Evolutionary conservation across 2,329 filamentous ascomycete genomes (phyloP).

Genomic region (Alternaria gaisen): DNA sequence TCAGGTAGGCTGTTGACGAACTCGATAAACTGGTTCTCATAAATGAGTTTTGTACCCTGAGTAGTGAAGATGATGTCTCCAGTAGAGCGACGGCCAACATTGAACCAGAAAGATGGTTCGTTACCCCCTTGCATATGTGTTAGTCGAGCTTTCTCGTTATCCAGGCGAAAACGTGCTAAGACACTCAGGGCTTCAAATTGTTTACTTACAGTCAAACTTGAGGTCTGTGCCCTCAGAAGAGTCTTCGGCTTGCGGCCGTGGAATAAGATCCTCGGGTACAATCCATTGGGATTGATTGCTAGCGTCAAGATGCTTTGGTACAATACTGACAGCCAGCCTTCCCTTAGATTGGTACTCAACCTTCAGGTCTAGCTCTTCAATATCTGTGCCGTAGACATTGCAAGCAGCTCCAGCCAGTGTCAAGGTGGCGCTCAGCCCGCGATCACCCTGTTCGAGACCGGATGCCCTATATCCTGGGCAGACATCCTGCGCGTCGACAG

Average conservation of each 20-base stretch:
- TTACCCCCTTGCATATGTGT: conserved; percentile 58
- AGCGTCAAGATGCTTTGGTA: conserved; percentile 68
- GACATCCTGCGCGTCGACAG: conserved; percentile 68
- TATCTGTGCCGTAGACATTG: conserved; percentile 80
- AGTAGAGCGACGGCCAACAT: conserved; percentile 64
- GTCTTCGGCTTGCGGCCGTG: conserved; percentile 61
- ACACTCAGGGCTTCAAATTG: not conserved
- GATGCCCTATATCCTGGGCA: conserved; percentile 70
- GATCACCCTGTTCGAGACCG: conserved; percentile 55
- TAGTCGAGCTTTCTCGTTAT: not conserved
- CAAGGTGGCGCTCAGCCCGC: conserved; percentile 63
- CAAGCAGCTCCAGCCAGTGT: conserved; percentile 65
- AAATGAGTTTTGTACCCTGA: conserved; percentile 70
- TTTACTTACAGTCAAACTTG: conserved; percentile 53
- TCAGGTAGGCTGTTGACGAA: conserved; percentile 72
- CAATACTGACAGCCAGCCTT: conserved; percentile 75
- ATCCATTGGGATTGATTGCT: conserved; percentile 73
- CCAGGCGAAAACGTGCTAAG: not conserved
- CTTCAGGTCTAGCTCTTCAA: conserved; percentile 70
- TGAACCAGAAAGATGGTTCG: conserved; percentile 66
- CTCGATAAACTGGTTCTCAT: conserved; percentile 81
- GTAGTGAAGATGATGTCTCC: conserved; percentile 76
- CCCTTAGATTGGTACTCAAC: conserved; percentile 73
- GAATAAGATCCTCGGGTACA: conserved; percentile 70
- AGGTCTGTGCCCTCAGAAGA: conserved; percentile 55